Percentiles rank a stretch among this genome's conserved stretches.
Conservation (phyloP, 1,139 yeast genomes). For the Blastobotrys capitulatus region DNA sequence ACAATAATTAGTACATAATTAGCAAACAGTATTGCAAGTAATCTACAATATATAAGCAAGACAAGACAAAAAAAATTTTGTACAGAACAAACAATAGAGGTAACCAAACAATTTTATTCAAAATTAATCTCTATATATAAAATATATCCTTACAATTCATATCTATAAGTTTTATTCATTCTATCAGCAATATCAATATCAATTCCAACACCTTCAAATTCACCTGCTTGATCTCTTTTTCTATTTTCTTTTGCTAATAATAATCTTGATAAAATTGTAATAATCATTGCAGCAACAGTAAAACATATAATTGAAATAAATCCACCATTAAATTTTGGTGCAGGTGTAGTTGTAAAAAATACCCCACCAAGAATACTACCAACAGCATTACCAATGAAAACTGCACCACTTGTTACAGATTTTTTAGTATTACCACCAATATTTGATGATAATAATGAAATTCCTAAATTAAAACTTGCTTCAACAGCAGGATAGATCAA, state of each 20-base stretch:
- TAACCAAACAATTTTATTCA: too few species aligned
- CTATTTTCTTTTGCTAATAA: conserved; percentile 36
- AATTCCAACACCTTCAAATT: conserved; percentile 15
- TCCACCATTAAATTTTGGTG: conserved; percentile 50
- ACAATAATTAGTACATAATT: too few species aligned
- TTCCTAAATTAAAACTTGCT: conserved; percentile 21
- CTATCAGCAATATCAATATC: conserved; percentile 49
- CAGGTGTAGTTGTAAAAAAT: conserved; percentile 47
- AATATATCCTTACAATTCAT: conserved; percentile 30
- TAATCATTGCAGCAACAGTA: conserved; percentile 36
- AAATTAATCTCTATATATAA: too few species aligned
- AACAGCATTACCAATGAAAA: conserved; percentile 55
- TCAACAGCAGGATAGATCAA: conserved; percentile 11
- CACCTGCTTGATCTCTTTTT: conserved; percentile 35
- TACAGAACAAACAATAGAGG: too few species aligned
- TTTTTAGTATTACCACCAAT: conserved; percentile 69
- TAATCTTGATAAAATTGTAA: conserved; percentile 35
- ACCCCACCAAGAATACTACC: conserved; percentile 69
- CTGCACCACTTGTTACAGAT: conserved; percentile 51
- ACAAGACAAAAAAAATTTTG: too few species aligned
- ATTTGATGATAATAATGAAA: conserved; percentile 41
- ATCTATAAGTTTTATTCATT: conserved; percentile 55
- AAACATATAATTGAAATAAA: conserved; percentile 45
- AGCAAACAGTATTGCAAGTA: too few species aligned
- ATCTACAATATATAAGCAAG: too few species aligned